These are phyloP conservation scores for Prunus dulcis DNA, from an alignment of 306 rosid genomes.

Conservation along the genomic window DNA sequence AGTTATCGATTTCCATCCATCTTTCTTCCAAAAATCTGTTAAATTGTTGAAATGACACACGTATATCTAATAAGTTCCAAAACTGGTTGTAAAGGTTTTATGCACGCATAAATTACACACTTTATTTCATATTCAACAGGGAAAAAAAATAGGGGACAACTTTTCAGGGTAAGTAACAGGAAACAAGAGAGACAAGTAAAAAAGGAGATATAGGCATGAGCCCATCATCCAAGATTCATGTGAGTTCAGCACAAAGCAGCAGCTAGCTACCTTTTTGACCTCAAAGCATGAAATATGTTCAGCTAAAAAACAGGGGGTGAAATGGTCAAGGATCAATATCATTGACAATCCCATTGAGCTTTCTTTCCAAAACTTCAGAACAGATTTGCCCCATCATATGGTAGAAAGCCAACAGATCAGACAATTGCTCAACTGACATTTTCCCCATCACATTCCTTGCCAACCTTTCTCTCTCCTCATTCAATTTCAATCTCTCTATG, in stretches of 20 bases:
- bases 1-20: too few relatives aligned
- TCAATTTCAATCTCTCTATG: conserved; percentile 53
- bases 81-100: not conserved
- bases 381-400: conserved; percentile 79
- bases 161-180: not conserved
- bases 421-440: conserved; percentile 67
- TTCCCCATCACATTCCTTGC: conserved; percentile 77
- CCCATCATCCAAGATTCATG: conserved; percentile 27
- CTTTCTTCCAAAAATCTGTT: too few relatives aligned
- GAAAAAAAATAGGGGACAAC: not conserved
- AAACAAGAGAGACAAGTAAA: not conserved
- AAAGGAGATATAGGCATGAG: not conserved
- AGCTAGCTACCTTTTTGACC: not conserved
- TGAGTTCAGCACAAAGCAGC: conserved; percentile 4
- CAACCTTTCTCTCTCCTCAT: conserved; percentile 58
- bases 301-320: not conserved
- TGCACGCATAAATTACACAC: not conserved
- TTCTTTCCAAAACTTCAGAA: conserved; percentile 62
- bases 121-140: not conserved
- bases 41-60: too few relatives aligned
- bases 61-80: not conserved
- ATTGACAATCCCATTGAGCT: conserved; percentile 48
- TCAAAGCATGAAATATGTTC: not conserved
- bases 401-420: conserved; percentile 79
- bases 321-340: conserved; percentile 19